Base-by-base conservation (phyloP, 1,139 yeast genomes). In the Yamadazyma blattariae region DNA sequence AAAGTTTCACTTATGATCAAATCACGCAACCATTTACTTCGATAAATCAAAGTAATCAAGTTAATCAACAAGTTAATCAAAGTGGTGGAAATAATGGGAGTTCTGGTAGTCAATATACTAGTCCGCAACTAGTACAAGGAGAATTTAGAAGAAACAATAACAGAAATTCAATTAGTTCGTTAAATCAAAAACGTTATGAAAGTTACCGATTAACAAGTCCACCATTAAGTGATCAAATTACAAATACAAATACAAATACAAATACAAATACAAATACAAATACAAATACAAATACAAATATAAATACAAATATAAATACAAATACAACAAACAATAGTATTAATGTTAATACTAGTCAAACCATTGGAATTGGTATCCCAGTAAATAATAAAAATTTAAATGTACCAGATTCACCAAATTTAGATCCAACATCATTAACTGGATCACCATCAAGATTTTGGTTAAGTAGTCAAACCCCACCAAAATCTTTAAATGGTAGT, bases 401-500 rank as follows among this genome's bases (percentile, higher is more conserved):
- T 31, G 56, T 58, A 4, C 80, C 82, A 0, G 79, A 72, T 39
- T 73, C 79, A 2, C 82, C 82, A 1, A 64, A 61, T 40, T 55
- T 76, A 38, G 71, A 64, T 36, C 81, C 82, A 2, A 64, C 72
- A 1, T 74, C 80, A 3, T 36, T 76, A 14, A 74, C 74, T 3
- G 78, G 77, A 1, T 74, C 79, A 3, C 82, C 82, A 1, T 74
- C 80, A 5, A 54, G 76, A 32, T 74, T 76, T 44, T 71, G 77
- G 70, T 55, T 77, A 28, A 62, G 71, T 14, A 67, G 73, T 16
- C 74, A 71, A 37, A 73, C 80, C 0, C 81, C 81, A 1, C 80
- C 82, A 7, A 43, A 59, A 25, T 54, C 64, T 2, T 36, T 57
- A 19, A 49, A 50, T n/a, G 48, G 46, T 32, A 56, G 64, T 5